A percentile compares a stretch with the other conserved stretches of the same genome.
phyloP scores from a whole-genome alignment of 2,329 filamentous ascomycete genomes.

The Penicillium sp. region DNA sequence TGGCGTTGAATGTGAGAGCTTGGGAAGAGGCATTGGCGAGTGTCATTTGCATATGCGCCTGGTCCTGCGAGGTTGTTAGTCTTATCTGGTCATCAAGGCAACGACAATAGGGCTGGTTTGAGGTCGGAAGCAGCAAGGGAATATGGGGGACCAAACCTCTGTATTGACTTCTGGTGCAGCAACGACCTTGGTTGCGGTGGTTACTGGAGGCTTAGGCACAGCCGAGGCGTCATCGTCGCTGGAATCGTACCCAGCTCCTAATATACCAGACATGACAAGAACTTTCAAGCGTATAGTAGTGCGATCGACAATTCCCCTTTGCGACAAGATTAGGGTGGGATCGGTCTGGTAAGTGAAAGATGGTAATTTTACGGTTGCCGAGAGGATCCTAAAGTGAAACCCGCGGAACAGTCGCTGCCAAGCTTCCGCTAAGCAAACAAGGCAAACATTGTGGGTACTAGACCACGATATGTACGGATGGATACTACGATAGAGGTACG shows the following conservation, averaged over 20 bases:
- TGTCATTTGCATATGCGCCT: constrained; percentile 53
- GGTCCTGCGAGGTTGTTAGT: constrained; percentile 50
- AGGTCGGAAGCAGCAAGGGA: constrained; percentile 1
- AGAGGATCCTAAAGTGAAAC: constrained; percentile 26
- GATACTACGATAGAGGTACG: too few relatives aligned
- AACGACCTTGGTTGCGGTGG: constrained; percentile 43
- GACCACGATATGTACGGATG: too few relatives aligned
- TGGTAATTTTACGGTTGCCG: constrained; percentile 37
- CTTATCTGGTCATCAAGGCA: constrained; percentile 21
- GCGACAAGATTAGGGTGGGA: constrained; percentile 5
- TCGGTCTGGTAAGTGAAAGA: constrained; percentile 13
- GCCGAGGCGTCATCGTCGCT: constrained; percentile 50
- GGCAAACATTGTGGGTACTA: not conserved
- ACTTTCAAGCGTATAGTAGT: not conserved
- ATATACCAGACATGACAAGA: constrained; percentile 44
- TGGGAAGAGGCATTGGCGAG: constrained; percentile 55
- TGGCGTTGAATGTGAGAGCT: constrained; percentile 56
- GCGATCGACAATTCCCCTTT: constrained; percentile 2
- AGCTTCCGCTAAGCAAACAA: not conserved
- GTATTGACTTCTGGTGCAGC: constrained; percentile 57
- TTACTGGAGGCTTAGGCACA: constrained; percentile 26
- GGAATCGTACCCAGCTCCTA: constrained; percentile 49
- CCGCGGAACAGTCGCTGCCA: constrained; percentile 7
- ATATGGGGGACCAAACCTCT: constrained; percentile 55
- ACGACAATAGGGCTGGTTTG: not conserved